These are phyloP conservation scores for Bolboschoenus planiculmis DNA, from an alignment of 176 grass and related monocot species.

Conservation along the genomic window DNA sequence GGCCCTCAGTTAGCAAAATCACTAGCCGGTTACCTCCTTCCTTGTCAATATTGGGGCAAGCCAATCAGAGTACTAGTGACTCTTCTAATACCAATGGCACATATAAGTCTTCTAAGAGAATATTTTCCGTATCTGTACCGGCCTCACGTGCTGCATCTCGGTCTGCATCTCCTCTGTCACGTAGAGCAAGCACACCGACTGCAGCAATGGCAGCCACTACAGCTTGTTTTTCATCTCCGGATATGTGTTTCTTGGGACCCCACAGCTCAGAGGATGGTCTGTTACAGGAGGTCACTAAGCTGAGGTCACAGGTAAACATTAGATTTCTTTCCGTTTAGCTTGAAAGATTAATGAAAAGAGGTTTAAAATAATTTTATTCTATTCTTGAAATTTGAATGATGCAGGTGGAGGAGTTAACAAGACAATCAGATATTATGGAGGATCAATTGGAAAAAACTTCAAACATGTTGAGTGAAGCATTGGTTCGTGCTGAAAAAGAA, in stretches of 20 bases:
- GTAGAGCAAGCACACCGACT: slow-evolving; percentile 32
- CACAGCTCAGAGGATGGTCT: slow-evolving; percentile 34
- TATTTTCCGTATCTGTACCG: slow-evolving; percentile 46
- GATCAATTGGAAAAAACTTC: slow-evolving; percentile 44
- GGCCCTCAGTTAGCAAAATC: slow-evolving; percentile 22
- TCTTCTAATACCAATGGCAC: slow-evolving; percentile 27
- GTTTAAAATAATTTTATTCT: background rate
- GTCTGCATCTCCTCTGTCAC: slow-evolving; percentile 33
- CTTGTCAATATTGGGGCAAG: slow-evolving; percentile 28
- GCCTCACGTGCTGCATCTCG: slow-evolving; percentile 36
- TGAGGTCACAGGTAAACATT: slow-evolving; percentile 41
- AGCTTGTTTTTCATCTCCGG: slow-evolving; percentile 28
- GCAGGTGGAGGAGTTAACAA: slow-evolving; percentile 47
- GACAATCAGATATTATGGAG: slow-evolving; percentile 53
- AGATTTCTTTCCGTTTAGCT: background rate
- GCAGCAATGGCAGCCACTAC: slow-evolving; percentile 8
- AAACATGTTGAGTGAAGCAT: slow-evolving; percentile 42
- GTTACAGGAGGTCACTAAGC: slow-evolving; percentile 41
- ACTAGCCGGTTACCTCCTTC: slow-evolving; percentile 28
- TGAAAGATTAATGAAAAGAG: background rate
- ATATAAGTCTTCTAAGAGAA: slow-evolving; percentile 42
- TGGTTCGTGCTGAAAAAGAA: slow-evolving; percentile 35
- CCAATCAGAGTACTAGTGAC: slow-evolving; percentile 19
- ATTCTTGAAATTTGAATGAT: slow-evolving; percentile 17
- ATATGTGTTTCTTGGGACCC: slow-evolving; percentile 20